A percentile compares a stretch with the other conserved stretches of the same genome.
phyloP scores from a whole-genome alignment of 1,284 basidiomycete species.

The Somion occarium region DNA sequence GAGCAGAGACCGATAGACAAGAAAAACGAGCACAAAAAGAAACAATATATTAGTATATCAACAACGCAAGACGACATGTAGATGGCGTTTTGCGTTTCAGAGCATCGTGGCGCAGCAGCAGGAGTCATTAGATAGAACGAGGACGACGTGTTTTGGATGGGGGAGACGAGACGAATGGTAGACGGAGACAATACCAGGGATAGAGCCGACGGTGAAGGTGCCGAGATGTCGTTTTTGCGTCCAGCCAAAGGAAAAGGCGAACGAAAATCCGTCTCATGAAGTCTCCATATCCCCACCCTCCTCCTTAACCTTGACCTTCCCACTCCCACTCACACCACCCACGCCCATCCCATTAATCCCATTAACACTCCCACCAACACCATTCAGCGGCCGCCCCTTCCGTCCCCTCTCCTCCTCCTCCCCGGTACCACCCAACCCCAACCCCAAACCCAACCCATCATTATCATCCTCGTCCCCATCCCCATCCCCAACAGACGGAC shows the following conservation, averaged over 20 bases:
- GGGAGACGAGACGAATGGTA: too few species aligned
- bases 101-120: too few species aligned
- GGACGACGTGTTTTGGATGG: too few species aligned
- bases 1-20: not conserved
- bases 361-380: conserved; percentile 6
- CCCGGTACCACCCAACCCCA: conserved; percentile 12
- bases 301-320: conserved; percentile 27
- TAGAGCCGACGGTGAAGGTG: not conserved
- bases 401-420: conserved; percentile 25
- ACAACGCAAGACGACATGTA: too few species aligned
- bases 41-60: too few species aligned
- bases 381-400: conserved; percentile 26
- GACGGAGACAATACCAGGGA: too few species aligned
- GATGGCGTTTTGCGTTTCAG: too few species aligned
- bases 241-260: too few species aligned
- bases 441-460: too few species aligned
- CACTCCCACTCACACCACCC: conserved; percentile 20
- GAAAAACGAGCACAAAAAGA: not conserved
- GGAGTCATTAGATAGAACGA: too few species aligned
- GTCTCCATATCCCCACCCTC: conserved; percentile 24
- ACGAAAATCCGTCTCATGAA: conserved; percentile 20
- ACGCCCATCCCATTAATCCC: too few species aligned
- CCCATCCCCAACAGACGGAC: conserved; percentile 16
- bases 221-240: too few species aligned
- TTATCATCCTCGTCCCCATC: conserved; percentile 17